Percentiles rank a stretch among this genome's conserved stretches.
phyloP scores from a whole-genome alignment of 1,284 basidiomycete genomes.

The Malassezia psittaci region DNA sequence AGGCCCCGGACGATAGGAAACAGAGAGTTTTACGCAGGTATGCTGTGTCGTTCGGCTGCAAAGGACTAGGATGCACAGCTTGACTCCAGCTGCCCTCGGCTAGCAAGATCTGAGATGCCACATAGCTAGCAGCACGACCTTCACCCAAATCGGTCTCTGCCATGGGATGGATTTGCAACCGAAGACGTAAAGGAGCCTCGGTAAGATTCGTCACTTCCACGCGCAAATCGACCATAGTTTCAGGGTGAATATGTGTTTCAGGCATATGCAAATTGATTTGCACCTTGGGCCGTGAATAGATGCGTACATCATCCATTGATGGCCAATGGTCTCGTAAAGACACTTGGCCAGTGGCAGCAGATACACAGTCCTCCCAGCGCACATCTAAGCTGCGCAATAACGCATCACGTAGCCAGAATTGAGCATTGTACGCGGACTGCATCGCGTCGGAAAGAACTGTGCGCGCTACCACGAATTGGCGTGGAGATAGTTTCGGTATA shows the following conservation, averaged over 20 bases:
- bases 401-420: slow-evolving; percentile 90
- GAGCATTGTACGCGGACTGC: slow-evolving; percentile 58
- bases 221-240: neutral
- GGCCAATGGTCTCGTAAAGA: slow-evolving; percentile 8
- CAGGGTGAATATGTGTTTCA: neutral
- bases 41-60: neutral
- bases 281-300: slow-evolving; percentile 1
- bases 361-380: slow-evolving; percentile 62
- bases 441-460: slow-evolving; percentile 58
- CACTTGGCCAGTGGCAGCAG: slow-evolving; percentile 4
- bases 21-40: slow-evolving; percentile 7
- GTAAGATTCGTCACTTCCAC: neutral
- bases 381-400: slow-evolving; percentile 62
- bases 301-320: neutral
- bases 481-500: slow-evolving; percentile 65
- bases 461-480: slow-evolving; percentile 84
- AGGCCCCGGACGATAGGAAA: slow-evolving; percentile 19
- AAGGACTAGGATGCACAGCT: slow-evolving; percentile 5
- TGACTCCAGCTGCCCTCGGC: slow-evolving; percentile 15
- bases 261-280: neutral
- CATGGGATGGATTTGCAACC: neutral
- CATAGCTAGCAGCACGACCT: neutral
- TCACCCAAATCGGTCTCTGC: neutral
- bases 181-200: neutral
- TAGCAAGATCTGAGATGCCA: slow-evolving; percentile 14